Evolutionary conservation across 2,329 filamentous ascomycete genomes (phyloP).

Genomic region (Paracoccidioides brasiliensis): DNA sequence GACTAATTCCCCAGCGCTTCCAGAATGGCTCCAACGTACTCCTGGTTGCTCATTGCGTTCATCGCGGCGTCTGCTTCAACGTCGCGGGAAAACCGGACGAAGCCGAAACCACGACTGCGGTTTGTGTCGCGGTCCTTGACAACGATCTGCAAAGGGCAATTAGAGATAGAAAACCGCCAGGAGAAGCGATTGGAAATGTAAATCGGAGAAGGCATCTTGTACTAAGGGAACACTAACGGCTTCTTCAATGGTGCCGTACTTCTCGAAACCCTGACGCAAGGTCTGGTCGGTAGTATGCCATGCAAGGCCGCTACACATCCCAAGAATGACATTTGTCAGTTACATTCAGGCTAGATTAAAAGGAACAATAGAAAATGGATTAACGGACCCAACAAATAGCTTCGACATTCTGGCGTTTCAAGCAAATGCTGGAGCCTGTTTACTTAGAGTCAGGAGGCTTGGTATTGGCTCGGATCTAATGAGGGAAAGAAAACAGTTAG

Average conservation of each 20-base stretch:
- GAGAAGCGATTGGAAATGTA: slow-evolving; percentile 1
- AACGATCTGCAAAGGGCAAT: slow-evolving; percentile 55
- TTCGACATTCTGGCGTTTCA: slow-evolving; percentile 55
- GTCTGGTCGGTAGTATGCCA: slow-evolving; percentile 94
- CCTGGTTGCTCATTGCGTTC: slow-evolving; percentile 38
- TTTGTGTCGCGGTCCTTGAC: slow-evolving; percentile 96
- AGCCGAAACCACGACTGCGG: slow-evolving; percentile 93
- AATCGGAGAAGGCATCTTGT: slow-evolving; percentile 12
- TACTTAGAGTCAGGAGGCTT: background rate
- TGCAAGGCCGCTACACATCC: slow-evolving; percentile 62
- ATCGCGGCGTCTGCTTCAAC: slow-evolving; percentile 32
- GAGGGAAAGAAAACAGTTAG: background rate
- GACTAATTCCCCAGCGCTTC: slow-evolving; percentile 3
- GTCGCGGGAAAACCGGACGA: slow-evolving; percentile 63
- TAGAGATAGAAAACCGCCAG: slow-evolving; percentile 12
- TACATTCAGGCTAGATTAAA: slow-evolving; percentile 3
- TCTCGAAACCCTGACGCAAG: slow-evolving; percentile 79
- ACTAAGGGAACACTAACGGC: slow-evolving; percentile 53
- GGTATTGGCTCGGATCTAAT: too few species aligned
- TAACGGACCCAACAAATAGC: slow-evolving; percentile 78
- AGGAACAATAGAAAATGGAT: slow-evolving; percentile 5
- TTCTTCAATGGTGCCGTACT: slow-evolving; percentile 85
- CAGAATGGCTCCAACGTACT: slow-evolving; percentile 46
- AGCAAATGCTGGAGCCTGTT: background rate
- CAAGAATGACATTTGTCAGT: slow-evolving; percentile 11